phyloP scores from a whole-genome alignment of 352 stramenopile genomes.

The Phytophthora hibernalis region DNA sequence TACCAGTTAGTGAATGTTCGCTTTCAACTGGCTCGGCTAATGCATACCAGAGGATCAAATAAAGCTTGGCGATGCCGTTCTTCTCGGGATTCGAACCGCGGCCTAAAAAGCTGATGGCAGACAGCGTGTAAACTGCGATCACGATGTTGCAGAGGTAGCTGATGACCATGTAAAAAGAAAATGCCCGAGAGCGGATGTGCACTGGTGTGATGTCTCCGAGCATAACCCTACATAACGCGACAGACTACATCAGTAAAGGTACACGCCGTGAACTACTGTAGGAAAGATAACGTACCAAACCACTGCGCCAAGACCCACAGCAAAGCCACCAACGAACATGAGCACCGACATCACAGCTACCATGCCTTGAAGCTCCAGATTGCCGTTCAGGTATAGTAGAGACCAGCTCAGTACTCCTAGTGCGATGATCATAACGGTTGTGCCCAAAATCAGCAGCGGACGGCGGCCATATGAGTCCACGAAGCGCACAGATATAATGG shows the following conservation, averaged over 20 bases:
- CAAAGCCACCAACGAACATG: slow-evolving; percentile 86
- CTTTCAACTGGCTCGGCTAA: background rate
- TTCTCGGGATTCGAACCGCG: slow-evolving; percentile 72
- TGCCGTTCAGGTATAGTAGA: slow-evolving; percentile 65
- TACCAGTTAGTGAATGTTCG: background rate
- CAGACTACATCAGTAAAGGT: slow-evolving; percentile 1
- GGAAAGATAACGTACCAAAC: slow-evolving; percentile 58
- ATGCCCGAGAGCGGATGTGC: slow-evolving; percentile 82
- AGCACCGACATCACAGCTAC: slow-evolving; percentile 84
- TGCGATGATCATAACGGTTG: slow-evolving; percentile 73
- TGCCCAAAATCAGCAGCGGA: slow-evolving; percentile 76
- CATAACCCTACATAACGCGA: slow-evolving; percentile 64
- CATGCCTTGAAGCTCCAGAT: slow-evolving; percentile 56
- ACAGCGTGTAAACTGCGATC: slow-evolving; percentile 79
- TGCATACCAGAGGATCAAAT: slow-evolving; percentile 72
- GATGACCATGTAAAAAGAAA: slow-evolving; percentile 85
- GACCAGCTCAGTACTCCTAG: slow-evolving; percentile 73
- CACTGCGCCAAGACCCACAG: slow-evolving; percentile 80
- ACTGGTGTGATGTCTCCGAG: slow-evolving; percentile 90
- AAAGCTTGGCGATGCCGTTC: slow-evolving; percentile 87
- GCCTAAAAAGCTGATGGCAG: slow-evolving; percentile 79
- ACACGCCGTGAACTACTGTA: background rate
- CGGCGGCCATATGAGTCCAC: slow-evolving; percentile 81
- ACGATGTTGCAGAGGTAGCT: slow-evolving; percentile 90
- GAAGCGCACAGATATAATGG: slow-evolving; percentile 77